Conservation (phyloP, 2,329 filamentous ascomycete species). For the Blastomyces percursus region DNA sequence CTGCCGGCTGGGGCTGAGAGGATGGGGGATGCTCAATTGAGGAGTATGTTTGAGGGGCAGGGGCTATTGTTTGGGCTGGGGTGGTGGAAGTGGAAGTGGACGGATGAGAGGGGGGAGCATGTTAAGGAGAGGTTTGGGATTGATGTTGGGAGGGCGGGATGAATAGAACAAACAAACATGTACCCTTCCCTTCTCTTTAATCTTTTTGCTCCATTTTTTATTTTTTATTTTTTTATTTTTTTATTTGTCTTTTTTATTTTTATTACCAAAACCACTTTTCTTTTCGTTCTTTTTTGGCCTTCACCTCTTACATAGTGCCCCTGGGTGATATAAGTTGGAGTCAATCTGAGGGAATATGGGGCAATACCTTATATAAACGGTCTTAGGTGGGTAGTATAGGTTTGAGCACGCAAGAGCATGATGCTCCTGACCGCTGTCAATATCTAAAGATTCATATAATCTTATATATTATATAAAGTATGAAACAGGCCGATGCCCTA, state of each 20-base stretch:
- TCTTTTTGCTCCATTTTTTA: background rate
- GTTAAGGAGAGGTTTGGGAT: slow-evolving; percentile 1
- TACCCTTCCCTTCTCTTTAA: background rate
- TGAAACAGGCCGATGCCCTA: too few species aligned
- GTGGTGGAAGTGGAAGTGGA: background rate
- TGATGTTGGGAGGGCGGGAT: background rate
- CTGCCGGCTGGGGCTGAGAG: background rate
- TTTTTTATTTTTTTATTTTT: background rate
- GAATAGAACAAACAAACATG: background rate
- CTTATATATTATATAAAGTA: too few species aligned
- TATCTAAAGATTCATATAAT: too few species aligned
- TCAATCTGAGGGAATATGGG: background rate
- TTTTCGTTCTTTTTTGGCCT: background rate
- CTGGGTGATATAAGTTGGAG: background rate
- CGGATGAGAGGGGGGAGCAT: background rate
- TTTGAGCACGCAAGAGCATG: too few species aligned
- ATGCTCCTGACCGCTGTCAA: too few species aligned
- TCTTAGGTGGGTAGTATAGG: too few species aligned
- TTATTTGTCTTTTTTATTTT: background rate
- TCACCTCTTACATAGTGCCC: background rate
- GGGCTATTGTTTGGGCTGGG: slow-evolving; percentile 3
- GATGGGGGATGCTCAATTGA: background rate
- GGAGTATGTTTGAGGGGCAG: background rate
- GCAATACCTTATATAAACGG: background rate
- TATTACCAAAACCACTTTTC: background rate